Evolutionary conservation across 352 stramenopile genomes (phyloP).

Genomic region (Plasmopara halstedii): DNA sequence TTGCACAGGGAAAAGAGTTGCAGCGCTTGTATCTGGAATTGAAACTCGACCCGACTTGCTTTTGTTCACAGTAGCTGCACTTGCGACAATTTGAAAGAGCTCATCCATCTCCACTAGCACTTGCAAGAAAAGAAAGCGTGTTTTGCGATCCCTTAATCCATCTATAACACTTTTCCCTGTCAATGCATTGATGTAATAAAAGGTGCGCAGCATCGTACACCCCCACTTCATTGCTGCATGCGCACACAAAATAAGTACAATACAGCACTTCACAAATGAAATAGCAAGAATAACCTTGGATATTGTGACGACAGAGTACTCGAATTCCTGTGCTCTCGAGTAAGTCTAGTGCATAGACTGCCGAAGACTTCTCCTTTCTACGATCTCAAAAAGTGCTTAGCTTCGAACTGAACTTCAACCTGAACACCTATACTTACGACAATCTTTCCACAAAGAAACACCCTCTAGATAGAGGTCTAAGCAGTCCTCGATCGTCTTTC

Average conservation of each 20-base stretch:
- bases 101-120: conserved; percentile 57
- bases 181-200: conserved; percentile 76
- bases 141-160: conserved; percentile 53
- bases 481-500: conserved; percentile 28
- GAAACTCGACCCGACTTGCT: conserved; percentile 12
- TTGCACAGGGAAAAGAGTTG: conserved; percentile 51
- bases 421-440: conserved; percentile 31
- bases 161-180: conserved; percentile 41
- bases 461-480: conserved; percentile 56
- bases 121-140: conserved; percentile 64
- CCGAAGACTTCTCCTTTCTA: conserved; percentile 65
- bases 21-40: conserved; percentile 45
- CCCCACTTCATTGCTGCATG: conserved; percentile 71
- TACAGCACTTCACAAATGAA: neutral
- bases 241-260: neutral
- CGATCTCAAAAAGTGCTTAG: too few species aligned
- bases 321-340: conserved; percentile 67
- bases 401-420: neutral
- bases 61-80: conserved; percentile 15
- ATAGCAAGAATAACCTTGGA: conserved; percentile 36
- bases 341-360: conserved; percentile 62
- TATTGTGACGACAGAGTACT: conserved; percentile 66
- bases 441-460: conserved; percentile 77
- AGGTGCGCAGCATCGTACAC: conserved; percentile 62
- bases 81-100: conserved; percentile 42